These are phyloP conservation scores for Barnettozyma siamensis DNA, from an alignment of 805 yeast genomes.

Conservation along the genomic window DNA sequence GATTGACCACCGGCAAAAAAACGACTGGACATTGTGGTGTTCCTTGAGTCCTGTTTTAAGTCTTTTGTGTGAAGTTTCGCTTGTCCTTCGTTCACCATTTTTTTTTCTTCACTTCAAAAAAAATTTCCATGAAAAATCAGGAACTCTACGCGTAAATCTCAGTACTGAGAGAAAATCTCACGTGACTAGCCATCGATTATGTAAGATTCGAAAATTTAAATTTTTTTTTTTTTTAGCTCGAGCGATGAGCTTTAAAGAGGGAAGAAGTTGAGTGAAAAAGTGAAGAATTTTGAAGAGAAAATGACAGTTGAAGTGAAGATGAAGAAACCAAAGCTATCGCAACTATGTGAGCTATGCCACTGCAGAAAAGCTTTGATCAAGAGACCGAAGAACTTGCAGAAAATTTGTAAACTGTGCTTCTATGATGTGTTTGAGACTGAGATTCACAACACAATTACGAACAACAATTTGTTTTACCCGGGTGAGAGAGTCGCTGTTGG, in stretches of 20 bases:
- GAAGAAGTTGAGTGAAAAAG: neutral
- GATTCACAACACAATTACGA: slow-evolving; percentile 80
- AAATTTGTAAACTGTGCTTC: slow-evolving; percentile 87
- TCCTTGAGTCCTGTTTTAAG: neutral
- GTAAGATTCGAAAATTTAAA: too few relatives aligned
- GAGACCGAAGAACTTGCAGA: slow-evolving; percentile 88
- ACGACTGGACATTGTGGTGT: slow-evolving; percentile 63
- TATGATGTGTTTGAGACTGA: slow-evolving; percentile 90
- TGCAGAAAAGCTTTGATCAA: slow-evolving; percentile 78
- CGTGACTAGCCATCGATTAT: too few relatives aligned
- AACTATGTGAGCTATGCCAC: slow-evolving; percentile 79
- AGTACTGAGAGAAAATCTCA: slow-evolving; percentile 6
- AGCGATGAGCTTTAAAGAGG: slow-evolving; percentile 4
- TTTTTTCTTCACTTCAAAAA: slow-evolving; percentile 13
- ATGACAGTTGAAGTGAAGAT: slow-evolving; percentile 3
- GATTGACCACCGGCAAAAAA: slow-evolving; percentile 62
- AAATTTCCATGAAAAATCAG: slow-evolving; percentile 9
- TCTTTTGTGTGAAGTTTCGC: neutral
- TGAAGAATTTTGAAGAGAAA: neutral
- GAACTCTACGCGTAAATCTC: slow-evolving; percentile 12
- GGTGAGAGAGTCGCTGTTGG: slow-evolving; percentile 96
- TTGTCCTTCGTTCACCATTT: slow-evolving; percentile 14
- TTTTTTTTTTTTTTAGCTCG: neutral
- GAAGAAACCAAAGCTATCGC: slow-evolving; percentile 28
- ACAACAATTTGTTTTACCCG: slow-evolving; percentile 58